These are phyloP conservation scores for Eudorina sp. DNA, from an alignment of 139 green algal genomes.

Conservation along the genomic window DNA sequence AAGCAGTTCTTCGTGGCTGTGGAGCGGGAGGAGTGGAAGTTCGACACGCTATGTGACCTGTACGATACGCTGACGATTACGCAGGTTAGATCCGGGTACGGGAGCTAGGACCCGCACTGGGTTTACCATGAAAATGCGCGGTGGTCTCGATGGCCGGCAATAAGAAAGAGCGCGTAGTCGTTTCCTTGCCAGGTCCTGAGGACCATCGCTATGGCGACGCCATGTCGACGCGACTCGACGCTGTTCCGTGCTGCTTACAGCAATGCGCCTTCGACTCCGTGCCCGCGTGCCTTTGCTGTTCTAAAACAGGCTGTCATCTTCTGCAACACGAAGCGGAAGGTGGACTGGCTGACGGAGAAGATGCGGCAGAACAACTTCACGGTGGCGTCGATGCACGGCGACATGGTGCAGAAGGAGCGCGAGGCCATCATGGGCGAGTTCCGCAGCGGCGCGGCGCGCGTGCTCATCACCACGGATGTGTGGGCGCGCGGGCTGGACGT, in stretches of 20 bases:
- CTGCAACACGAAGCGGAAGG: constrained; percentile 98
- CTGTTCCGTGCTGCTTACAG: too few species aligned
- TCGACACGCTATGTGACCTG: constrained; percentile 99
- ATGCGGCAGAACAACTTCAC: constrained; percentile 99
- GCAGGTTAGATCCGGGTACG: constrained; percentile 52
- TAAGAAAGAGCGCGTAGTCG: too few species aligned
- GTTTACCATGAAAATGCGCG: too few species aligned
- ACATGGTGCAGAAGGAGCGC: constrained; percentile 99
- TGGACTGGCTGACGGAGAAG: constrained; percentile 98
- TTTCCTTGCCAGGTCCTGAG: too few species aligned
- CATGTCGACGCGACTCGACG: too few species aligned
- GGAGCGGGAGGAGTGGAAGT: constrained; percentile 99
- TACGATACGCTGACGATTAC: constrained; percentile 99
- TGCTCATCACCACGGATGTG: constrained; percentile 99
- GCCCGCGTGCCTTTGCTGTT: too few species aligned
- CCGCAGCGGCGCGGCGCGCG: constrained; percentile 84
- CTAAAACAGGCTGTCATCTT: constrained; percentile 97
- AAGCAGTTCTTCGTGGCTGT: constrained; percentile 99
- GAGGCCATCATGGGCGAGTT: constrained; percentile 99
- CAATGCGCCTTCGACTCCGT: too few species aligned
- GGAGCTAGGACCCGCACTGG: too few species aligned
- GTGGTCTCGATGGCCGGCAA: too few species aligned
- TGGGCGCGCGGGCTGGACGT: constrained; percentile 98
- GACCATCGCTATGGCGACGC: too few species aligned
- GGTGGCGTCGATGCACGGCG: constrained; percentile 96